Evolutionary conservation across 2,329 filamentous ascomycete genomes (phyloP).

Genomic region (Cercospora sesami): DNA sequence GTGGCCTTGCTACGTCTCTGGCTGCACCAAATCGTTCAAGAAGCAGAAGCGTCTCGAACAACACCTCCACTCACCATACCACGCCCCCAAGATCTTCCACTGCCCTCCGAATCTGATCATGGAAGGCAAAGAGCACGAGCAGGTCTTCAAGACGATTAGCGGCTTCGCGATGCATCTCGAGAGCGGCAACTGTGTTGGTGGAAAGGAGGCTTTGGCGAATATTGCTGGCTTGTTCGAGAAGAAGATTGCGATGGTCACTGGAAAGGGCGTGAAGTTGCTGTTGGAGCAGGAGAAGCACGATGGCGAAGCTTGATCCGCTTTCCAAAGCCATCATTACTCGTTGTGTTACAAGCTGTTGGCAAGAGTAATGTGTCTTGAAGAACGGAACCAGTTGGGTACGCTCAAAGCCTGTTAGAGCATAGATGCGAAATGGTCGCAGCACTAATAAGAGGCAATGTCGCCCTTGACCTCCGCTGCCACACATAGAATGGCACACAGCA

Average conservation of each 20-base stretch:
- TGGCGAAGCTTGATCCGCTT: background rate
- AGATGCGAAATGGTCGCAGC: background rate
- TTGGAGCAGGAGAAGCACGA: background rate
- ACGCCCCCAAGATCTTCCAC: conserved; percentile 20
- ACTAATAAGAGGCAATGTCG: background rate
- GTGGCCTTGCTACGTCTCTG: conserved; percentile 17
- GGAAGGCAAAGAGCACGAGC: background rate
- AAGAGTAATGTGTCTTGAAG: background rate
- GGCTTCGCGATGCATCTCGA: conserved; percentile 27
- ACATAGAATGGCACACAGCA: background rate
- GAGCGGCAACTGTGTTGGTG: conserved; percentile 16
- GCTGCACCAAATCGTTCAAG: conserved; percentile 15
- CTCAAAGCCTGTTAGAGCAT: too few species aligned
- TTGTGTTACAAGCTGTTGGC: background rate
- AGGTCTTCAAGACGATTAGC: conserved; percentile 25
- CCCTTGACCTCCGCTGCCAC: background rate
- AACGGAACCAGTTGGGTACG: background rate
- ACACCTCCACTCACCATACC: conserved; percentile 21
- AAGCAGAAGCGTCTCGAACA: conserved; percentile 14
- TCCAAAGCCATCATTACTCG: background rate
- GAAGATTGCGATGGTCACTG: conserved; percentile 14
- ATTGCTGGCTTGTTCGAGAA: conserved; percentile 17
- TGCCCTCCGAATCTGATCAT: conserved; percentile 15
- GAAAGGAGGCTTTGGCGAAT: conserved; percentile 7
- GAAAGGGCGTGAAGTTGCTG: conserved; percentile 16